Base-by-base conservation (phyloP, 768 basidiomycete genomes). In the Pleurotus citrinopileatus region DNA sequence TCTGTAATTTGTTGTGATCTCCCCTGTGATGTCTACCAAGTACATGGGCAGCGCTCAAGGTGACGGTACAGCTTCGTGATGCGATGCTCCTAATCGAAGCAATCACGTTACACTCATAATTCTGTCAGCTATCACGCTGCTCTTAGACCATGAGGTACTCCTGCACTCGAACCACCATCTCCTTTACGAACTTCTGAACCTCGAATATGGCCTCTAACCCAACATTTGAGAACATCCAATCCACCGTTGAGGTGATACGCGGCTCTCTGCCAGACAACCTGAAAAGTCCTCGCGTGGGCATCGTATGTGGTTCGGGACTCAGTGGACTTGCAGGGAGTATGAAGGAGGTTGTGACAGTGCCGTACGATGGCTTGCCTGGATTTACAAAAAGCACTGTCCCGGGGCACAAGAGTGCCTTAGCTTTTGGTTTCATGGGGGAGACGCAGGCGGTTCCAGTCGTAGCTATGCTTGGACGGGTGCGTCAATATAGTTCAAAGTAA, bases 251-350 rank as follows among this genome's bases (percentile, higher is more conserved):
- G 17, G 52, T 28, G 9, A 53, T 53, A 17, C 38, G 38, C 26
- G 27, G 38, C 13, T 34, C 43, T 20, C 59, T 75, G 15, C 73
- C 73, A 1, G 43, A 53, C 15, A 61, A 62, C 10, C 76, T 87
- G 7, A 73, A 68, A 23, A 63, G 54, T n/a, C 92, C 92, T 8
- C 74, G 73, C 28, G 80, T 93, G 15, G 93, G 87, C 17, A 91
- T 95, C 60, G 84, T 95, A 23, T 94, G 92, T 65, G 93, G 94
- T 54, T 90, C 88, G 1, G 93, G 94, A 2, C 73, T 95, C 47
- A 84, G 83, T 61, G 90, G 89, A 0, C 77, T 96, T 23, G 89
- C 80, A 0, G 75, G 79, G 9, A 78, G 71, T 29, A 68, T 92
- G 51, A 76, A 76, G 25, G 77, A 87, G 52, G 70, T 74, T 2